A percentile compares a stretch with the other conserved stretches of the same genome.
These are phyloP conservation scores for Acanthochlamys bracteata DNA, from an alignment of 106 monocot species.

Conservation along the genomic window DNA sequence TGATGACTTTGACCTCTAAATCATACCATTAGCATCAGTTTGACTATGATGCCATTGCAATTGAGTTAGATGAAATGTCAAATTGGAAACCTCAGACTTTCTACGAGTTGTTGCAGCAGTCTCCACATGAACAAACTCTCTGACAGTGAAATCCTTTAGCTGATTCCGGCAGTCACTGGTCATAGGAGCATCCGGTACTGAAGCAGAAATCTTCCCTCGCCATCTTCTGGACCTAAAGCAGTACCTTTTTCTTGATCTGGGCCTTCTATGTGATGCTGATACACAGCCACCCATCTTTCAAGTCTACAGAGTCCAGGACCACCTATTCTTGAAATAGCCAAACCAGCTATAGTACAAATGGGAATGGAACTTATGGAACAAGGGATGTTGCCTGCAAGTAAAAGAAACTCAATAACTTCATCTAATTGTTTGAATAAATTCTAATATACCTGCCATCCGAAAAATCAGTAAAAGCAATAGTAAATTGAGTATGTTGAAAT, in stretches of 20 bases:
- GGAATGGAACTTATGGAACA: too few species aligned
- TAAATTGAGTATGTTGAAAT: too few species aligned
- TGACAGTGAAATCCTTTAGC: conserved; percentile 17
- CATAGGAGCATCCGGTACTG: conserved; percentile 33
- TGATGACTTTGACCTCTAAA: not conserved
- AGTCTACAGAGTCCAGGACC: too few species aligned
- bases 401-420: too few species aligned
- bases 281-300: conserved; percentile 54
- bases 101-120: conserved; percentile 25
- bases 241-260: conserved; percentile 20
- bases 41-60: conserved; percentile 68
- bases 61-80: conserved; percentile 52
- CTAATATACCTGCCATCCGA: too few species aligned
- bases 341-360: too few species aligned
- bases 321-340: too few species aligned
- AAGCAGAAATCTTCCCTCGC: conserved; percentile 45
- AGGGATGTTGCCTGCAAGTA: too few species aligned
- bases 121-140: conserved; percentile 36
- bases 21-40: conserved; percentile 45
- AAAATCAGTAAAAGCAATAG: too few species aligned
- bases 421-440: too few species aligned
- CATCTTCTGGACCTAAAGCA: conserved; percentile 25
- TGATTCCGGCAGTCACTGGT: conserved; percentile 10
- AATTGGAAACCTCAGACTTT: conserved; percentile 42
- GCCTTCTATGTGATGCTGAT: conserved; percentile 26